Evolutionary conservation across 164 flowering plant genomes (phyloP), one percentile per base, ranked within the genome.

Genomic region (Houttuynia cordata): DNA sequence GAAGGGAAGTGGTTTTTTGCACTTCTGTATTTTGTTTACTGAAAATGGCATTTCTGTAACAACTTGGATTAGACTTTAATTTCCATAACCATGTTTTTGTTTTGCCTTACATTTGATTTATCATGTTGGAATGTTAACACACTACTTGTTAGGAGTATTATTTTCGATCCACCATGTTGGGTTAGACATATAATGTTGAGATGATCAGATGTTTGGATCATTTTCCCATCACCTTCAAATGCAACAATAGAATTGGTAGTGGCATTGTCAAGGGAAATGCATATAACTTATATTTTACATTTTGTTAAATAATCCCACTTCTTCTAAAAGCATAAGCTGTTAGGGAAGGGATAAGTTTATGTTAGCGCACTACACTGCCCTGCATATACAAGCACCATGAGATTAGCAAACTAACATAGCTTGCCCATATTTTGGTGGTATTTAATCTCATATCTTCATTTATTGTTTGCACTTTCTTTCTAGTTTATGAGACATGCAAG

Each of bases 401-500:
- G 37, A 30, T 30, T 6, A 30, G 37, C 37, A 30, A 2, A 30
- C 37, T 30, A 30, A 30, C 37, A 30, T 30, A 30, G 2, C 37
- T 30, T 6, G 37, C 6, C 6, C 4, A 30, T 30, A 30, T 30
- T 30, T 30, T 30, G 37, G 37, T 6, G 37, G 37, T 30, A 30
- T 30, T 30, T 30, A 2, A 30, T 30, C 37, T 30, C 2, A 6
- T 30, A 30, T 6, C 37, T 30, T 30, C 37, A 30, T 30, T 30
- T 25, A 21, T 0, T 24, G 17, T 56, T 10, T 22, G 19, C 20
- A 9, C 50, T 66, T 8, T 61, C 17, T 64, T 63, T 67, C 24
- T 79, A 94, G 99, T 94, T 52, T 94, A 94, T 76, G 97, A 88
- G 76, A 76, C 88, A 30, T 94, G 99, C 85, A 88, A 88, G 66